Evolutionary conservation across 345 rosid species (phyloP).

Genomic region (Noccaea caerulescens): DNA sequence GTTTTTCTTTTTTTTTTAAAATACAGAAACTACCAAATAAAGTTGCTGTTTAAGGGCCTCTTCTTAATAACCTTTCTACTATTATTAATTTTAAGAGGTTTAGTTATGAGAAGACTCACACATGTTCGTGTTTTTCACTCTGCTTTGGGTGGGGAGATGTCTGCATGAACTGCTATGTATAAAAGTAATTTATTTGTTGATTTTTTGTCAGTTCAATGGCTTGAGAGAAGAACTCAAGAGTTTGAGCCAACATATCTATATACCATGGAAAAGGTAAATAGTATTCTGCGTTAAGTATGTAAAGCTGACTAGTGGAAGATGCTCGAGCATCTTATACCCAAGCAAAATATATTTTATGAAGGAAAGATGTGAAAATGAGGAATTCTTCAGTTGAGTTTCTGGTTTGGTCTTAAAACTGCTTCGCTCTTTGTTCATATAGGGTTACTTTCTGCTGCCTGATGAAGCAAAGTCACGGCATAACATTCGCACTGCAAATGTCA

Average conservation of each 20-base stretch:
- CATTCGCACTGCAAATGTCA: constrained; percentile 76
- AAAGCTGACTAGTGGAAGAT: constrained; percentile 12
- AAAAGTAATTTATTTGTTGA: constrained; percentile 10
- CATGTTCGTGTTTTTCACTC: neutral
- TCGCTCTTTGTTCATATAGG: constrained; percentile 51
- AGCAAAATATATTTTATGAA: neutral
- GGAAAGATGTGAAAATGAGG: constrained; percentile 17
- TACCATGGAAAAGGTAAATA: constrained; percentile 86
- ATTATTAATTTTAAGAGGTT: constrained; percentile 9
- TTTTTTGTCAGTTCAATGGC: constrained; percentile 71
- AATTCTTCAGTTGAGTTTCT: constrained; percentile 13
- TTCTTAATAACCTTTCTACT: neutral
- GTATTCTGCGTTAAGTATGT: constrained; percentile 12
- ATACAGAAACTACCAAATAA: neutral
- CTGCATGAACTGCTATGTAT: constrained; percentile 2
- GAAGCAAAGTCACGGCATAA: constrained; percentile 83
- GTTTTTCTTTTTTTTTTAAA: neutral
- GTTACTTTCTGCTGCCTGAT: constrained; percentile 93
- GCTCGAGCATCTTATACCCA: constrained; percentile 17
- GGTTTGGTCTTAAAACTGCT: constrained; percentile 16
- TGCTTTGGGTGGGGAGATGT: constrained; percentile 24
- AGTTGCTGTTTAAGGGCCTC: neutral
- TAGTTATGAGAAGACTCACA: constrained; percentile 17
- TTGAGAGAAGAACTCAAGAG: constrained; percentile 74
- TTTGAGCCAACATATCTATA: constrained; percentile 92